phyloP scores from a whole-genome alignment of 768 basidiomycete genomes.

The Serendipita sp. region DNA sequence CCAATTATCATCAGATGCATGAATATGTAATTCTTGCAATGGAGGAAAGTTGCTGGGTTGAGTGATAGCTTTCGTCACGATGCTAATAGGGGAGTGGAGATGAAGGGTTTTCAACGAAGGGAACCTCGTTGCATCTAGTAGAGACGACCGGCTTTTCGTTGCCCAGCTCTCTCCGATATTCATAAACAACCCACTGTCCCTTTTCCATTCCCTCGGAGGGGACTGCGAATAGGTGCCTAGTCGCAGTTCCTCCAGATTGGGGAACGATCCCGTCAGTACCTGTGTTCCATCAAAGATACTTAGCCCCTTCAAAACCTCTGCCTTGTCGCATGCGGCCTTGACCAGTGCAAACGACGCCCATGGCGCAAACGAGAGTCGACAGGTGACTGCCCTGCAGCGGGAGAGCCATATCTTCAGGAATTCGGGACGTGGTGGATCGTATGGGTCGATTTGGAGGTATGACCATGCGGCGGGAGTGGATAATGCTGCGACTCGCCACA shows the following conservation, averaged over 20 bases:
- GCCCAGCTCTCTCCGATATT: not conserved
- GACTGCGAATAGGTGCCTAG: not conserved
- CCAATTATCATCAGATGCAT: not conserved
- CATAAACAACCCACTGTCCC: not conserved
- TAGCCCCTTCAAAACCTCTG: not conserved
- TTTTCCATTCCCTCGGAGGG: not conserved
- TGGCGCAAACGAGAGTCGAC: not conserved
- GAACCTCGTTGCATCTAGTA: not conserved
- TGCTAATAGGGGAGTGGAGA: not conserved
- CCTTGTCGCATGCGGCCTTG: not conserved
- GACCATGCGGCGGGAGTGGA: not conserved
- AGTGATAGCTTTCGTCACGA: not conserved
- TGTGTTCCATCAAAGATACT: not conserved
- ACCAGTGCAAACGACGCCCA: not conserved
- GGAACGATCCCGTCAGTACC: not conserved
- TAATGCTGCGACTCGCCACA: not conserved
- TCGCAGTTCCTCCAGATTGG: not conserved
- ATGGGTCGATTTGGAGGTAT: not conserved
- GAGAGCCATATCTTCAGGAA: not conserved
- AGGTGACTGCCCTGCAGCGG: not conserved
- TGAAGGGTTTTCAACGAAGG: not conserved
- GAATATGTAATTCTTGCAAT: not conserved
- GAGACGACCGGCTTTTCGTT: not conserved
- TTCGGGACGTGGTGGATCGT: not conserved
- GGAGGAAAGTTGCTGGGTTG: not conserved